These are phyloP conservation scores for Entomortierella parvispora DNA, from an alignment of 192 early-diverging fungal species.

Conservation along the genomic window DNA sequence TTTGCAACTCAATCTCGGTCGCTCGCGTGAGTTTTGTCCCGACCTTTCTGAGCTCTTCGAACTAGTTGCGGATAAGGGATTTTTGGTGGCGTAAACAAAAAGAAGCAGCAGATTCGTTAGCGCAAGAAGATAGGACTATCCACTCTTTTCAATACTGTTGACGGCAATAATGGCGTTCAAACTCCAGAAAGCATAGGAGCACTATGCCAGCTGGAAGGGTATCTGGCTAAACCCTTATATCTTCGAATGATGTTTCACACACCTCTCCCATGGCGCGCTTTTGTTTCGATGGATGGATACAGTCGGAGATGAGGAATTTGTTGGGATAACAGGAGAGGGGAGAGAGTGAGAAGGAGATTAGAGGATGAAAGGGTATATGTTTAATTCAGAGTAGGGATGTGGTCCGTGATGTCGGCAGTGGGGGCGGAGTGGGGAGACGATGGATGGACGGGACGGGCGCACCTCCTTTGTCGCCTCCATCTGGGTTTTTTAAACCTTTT, in stretches of 20 bases:
- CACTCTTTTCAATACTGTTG: too few relatives aligned
- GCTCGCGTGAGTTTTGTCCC: conserved; percentile 42
- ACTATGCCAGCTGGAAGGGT: too few relatives aligned
- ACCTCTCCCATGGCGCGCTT: too few relatives aligned
- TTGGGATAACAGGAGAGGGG: neutral
- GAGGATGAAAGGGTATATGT: neutral
- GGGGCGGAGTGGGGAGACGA: neutral
- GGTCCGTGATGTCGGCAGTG: neutral
- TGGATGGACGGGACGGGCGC: neutral
- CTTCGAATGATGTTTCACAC: too few relatives aligned
- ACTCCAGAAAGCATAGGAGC: too few relatives aligned
- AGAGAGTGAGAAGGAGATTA: too few relatives aligned
- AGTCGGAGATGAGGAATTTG: neutral
- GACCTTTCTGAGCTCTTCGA: conserved; percentile 44
- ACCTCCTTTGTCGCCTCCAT: neutral
- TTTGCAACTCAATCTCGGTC: conserved; percentile 38
- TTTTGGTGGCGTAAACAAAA: neutral
- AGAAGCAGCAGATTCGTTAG: too few relatives aligned
- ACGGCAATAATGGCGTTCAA: too few relatives aligned
- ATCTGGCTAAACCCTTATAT: too few relatives aligned
- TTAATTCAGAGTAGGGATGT: too few relatives aligned
- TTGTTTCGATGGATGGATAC: neutral
- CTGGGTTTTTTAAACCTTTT: too few relatives aligned
- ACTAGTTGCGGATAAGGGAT: conserved; percentile 7
- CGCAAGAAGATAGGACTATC: too few relatives aligned